Conservation (phyloP, 495 filamentous ascomycete genomes). For the Aspergillus conjunctus region DNA sequence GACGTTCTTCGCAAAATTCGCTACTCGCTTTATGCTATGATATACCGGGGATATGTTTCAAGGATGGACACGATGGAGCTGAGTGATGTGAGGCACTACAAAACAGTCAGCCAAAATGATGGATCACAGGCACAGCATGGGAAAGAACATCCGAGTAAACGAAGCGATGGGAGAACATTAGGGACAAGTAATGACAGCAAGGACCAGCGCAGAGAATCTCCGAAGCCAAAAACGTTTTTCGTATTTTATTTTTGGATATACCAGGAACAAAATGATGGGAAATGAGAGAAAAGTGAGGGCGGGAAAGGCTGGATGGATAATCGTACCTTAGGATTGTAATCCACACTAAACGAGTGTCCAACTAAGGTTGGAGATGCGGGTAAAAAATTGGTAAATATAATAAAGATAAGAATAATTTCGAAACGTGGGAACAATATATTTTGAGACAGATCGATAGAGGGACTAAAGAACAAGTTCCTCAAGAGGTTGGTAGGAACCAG, state of each 20-base stretch:
- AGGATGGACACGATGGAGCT: neutral
- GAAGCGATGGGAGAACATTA: conserved; percentile 12
- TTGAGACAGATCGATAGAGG: conserved; percentile 24
- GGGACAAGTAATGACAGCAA: conserved; percentile 20
- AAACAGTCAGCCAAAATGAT: conserved; percentile 21
- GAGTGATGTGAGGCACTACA: conserved; percentile 8
- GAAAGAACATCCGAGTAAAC: conserved; percentile 16
- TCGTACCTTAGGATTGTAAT: conserved; percentile 20
- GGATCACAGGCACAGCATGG: conserved; percentile 10
- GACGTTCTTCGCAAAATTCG: neutral
- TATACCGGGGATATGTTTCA: neutral
- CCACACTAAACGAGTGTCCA: conserved; percentile 14
- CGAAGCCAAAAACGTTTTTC: neutral
- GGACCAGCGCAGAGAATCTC: conserved; percentile 9
- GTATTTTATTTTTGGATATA: neutral
- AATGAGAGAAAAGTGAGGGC: neutral
- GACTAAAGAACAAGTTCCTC: conserved; percentile 16
- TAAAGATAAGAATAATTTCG: conserved; percentile 16
- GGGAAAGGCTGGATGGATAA: conserved; percentile 13
- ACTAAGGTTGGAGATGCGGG: conserved; percentile 15
- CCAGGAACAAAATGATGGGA: neutral
- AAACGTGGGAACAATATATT: conserved; percentile 21
- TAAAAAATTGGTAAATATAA: conserved; percentile 1
- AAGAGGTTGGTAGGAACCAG: conserved; percentile 25
- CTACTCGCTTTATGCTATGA: conserved; percentile 1